phyloP scores from a whole-genome alignment of 2,329 filamentous ascomycete genomes.

The Colletotrichum liriopes region DNA sequence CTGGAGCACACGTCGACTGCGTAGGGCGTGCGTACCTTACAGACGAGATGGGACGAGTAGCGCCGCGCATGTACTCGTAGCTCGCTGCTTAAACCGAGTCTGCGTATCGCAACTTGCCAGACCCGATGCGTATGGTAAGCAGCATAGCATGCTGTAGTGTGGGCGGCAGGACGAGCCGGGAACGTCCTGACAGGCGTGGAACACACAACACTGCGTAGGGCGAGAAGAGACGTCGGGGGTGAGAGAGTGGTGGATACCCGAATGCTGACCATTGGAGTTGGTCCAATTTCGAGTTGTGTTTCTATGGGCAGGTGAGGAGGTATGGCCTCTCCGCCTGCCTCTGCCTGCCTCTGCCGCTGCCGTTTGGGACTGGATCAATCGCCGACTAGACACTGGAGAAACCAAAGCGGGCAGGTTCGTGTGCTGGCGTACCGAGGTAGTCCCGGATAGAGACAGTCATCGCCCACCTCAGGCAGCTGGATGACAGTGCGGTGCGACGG shows the following conservation, averaged over 20 bases:
- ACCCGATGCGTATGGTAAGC: not conserved
- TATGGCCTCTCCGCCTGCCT: too few relatives aligned
- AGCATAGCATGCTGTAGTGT: not conserved
- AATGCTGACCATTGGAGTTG: not conserved
- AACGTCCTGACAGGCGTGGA: conserved; percentile 21
- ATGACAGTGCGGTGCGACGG: not conserved
- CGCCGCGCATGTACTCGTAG: not conserved
- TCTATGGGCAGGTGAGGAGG: too few relatives aligned
- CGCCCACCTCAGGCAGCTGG: not conserved
- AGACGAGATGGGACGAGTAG: conserved; percentile 18
- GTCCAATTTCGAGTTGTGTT: not conserved
- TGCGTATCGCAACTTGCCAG: not conserved
- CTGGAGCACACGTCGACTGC: conserved; percentile 19
- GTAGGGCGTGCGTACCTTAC: conserved; percentile 10
- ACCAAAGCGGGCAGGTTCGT: not conserved
- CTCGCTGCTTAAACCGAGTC: not conserved
- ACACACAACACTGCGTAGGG: conserved; percentile 12
- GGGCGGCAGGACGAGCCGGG: conserved; percentile 16
- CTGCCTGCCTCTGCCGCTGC: not conserved
- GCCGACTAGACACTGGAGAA: not conserved
- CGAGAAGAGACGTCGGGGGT: conserved; percentile 17
- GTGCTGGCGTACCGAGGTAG: conserved; percentile 15
- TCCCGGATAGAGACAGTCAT: not conserved
- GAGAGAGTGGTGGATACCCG: conserved; percentile 27
- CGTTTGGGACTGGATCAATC: not conserved